Conservation (phyloP, 306 rosid genomes). For the Prunus salicina region DNA sequence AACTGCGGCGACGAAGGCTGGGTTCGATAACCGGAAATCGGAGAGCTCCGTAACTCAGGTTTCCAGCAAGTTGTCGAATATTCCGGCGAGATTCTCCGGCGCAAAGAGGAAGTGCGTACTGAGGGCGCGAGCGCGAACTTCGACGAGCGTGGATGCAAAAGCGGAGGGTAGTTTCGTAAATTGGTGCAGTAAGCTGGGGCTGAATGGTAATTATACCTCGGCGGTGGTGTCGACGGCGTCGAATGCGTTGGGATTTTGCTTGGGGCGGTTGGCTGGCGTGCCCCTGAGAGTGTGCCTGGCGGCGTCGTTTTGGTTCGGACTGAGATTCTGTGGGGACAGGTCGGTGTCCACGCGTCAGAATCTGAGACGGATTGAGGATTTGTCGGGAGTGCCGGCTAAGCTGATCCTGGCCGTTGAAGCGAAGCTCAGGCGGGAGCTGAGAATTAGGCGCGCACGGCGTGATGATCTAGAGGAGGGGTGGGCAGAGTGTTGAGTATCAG, state of each 20-base stretch:
- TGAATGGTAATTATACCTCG: background rate
- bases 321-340: slow-evolving; percentile 34
- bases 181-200: slow-evolving; percentile 25
- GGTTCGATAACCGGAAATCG: background rate
- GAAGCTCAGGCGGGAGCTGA: slow-evolving; percentile 35
- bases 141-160: background rate
- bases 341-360: slow-evolving; percentile 28
- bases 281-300: slow-evolving; percentile 50
- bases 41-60: slow-evolving; percentile 21
- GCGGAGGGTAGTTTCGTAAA: slow-evolving; percentile 19
- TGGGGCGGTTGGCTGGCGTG: slow-evolving; percentile 22
- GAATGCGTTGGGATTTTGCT: slow-evolving; percentile 14
- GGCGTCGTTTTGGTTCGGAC: slow-evolving; percentile 68
- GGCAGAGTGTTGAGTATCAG: slow-evolving; percentile 36
- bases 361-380: slow-evolving; percentile 36
- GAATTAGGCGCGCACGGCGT: slow-evolving; percentile 6
- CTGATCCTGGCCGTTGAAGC: slow-evolving; percentile 47
- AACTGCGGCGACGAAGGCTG: background rate
- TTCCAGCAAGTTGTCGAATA: background rate
- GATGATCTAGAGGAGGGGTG: slow-evolving; percentile 46
- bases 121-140: background rate
- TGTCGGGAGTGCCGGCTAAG: slow-evolving; percentile 56
- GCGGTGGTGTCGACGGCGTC: slow-evolving; percentile 4
- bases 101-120: background rate
- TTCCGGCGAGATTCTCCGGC: background rate